phyloP scores from a whole-genome alignment of 305 asterid species.

The Solanum hybrid region DNA sequence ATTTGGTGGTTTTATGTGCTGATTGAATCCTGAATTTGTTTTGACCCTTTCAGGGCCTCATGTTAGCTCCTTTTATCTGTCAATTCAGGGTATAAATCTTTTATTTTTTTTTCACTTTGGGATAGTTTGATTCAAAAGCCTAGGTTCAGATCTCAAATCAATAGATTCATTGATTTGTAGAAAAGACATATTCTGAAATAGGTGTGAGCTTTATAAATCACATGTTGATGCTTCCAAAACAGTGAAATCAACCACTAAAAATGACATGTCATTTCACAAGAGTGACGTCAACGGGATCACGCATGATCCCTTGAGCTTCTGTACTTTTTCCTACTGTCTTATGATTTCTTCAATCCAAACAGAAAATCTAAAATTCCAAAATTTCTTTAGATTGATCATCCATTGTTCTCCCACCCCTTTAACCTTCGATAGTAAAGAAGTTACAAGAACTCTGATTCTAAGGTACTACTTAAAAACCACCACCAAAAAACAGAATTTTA shows the following conservation, averaged over 20 bases:
- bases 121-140: neutral
- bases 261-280: neutral
- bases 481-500: neutral
- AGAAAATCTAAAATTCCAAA: neutral
- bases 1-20: neutral
- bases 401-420: neutral
- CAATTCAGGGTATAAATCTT: neutral
- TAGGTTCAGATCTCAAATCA: neutral
- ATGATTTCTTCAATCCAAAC: neutral
- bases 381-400: neutral
- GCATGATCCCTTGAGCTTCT: neutral
- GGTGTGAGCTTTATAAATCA: neutral
- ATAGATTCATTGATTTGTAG: neutral
- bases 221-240: neutral
- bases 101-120: neutral
- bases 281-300: neutral
- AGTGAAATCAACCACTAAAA: neutral
- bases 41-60: neutral
- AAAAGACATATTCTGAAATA: neutral
- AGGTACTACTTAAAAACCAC: neutral
- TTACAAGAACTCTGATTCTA: neutral
- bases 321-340: neutral
- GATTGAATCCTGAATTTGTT: neutral
- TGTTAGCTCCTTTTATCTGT: neutral
- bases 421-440: neutral